Conservation (phyloP, 1,284 basidiomycete species). For the Ganoderma resinaceum region DNA sequence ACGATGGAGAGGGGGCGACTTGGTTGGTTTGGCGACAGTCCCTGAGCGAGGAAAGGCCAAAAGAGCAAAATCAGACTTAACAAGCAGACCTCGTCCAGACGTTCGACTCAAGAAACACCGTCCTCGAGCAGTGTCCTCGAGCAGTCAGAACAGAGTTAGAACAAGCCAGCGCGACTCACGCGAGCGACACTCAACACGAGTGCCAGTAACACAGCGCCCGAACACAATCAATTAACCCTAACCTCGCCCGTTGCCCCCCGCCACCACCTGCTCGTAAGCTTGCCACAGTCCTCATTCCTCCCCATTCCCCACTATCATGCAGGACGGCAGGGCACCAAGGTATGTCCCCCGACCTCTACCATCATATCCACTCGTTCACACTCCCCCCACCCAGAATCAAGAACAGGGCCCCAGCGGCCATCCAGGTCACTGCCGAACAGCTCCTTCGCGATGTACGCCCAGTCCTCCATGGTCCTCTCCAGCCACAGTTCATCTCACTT, state of each 20-base stretch:
- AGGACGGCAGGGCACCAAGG: slow-evolving; percentile 64
- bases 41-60: background rate
- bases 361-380: background rate
- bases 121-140: background rate
- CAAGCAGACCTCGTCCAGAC: background rate
- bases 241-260: background rate
- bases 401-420: slow-evolving; percentile 30
- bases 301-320: slow-evolving; percentile 43
- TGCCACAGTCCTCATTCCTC: background rate
- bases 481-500: slow-evolving; percentile 5
- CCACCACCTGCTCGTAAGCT: background rate
- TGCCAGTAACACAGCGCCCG: slow-evolving; percentile 1
- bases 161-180: background rate
- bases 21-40: background rate
- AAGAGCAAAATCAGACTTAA: background rate
- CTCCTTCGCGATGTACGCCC: slow-evolving; percentile 85
- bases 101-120: background rate
- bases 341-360: slow-evolving; percentile 29
- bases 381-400: slow-evolving; percentile 21
- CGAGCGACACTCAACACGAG: background rate
- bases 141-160: background rate
- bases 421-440: slow-evolving; percentile 48
- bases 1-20: background rate
- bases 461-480: background rate
- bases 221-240: background rate